These are phyloP conservation scores for Suillus placidus DNA, from an alignment of 768 basidiomycete genomes.

Conservation along the genomic window DNA sequence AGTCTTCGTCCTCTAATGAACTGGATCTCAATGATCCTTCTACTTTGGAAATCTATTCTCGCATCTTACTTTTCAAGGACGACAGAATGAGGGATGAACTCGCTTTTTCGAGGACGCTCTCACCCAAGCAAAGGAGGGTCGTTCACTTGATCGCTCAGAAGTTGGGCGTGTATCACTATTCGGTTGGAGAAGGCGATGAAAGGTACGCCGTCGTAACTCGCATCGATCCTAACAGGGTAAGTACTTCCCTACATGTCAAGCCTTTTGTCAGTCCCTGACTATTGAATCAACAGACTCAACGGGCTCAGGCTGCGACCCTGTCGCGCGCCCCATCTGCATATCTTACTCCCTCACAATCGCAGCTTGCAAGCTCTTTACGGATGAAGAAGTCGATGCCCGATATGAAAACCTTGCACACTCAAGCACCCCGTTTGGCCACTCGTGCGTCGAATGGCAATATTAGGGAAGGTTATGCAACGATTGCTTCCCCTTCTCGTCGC, in stretches of 20 bases:
- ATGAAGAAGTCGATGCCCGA: constrained; percentile 99
- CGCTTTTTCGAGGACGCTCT: constrained; percentile 88
- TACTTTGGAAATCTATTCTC: constrained; percentile 95
- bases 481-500: constrained; percentile 80
- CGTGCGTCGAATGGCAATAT: constrained; percentile 90
- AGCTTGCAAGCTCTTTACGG: constrained; percentile 60
- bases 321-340: constrained; percentile 84
- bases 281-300: constrained; percentile 23
- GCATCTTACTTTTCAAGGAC: constrained; percentile 96
- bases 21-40: constrained; percentile 95
- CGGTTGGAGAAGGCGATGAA: constrained; percentile 90
- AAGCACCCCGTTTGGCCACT: constrained; percentile 76
- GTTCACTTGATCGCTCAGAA: constrained; percentile 98
- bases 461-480: constrained; percentile 83
- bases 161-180: constrained; percentile 93
- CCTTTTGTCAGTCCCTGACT: constrained; percentile 11
- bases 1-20: constrained; percentile 62
- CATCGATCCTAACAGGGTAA: constrained; percentile 79
- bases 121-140: constrained; percentile 83
- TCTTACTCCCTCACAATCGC: constrained; percentile 50
- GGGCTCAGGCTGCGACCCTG: constrained; percentile 60
- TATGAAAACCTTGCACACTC: constrained; percentile 83
- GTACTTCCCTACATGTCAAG: constrained; percentile 31
- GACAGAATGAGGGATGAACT: constrained; percentile 97
- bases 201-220: constrained; percentile 93